phyloP scores from a whole-genome alignment of 2,329 filamentous ascomycete genomes.

The Amphichorda felina region DNA sequence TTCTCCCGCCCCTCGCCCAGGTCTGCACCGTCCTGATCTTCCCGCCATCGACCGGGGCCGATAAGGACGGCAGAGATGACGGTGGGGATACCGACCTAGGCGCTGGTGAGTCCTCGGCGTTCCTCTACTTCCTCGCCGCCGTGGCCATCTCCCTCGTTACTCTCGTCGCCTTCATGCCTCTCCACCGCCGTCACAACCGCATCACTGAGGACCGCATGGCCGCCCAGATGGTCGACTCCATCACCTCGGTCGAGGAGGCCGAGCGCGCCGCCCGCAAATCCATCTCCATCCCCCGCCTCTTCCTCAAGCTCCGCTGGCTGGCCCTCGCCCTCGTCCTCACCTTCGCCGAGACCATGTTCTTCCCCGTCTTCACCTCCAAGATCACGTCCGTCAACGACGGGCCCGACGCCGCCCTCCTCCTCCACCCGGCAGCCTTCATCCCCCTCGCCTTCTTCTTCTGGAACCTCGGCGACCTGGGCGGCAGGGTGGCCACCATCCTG shows the following conservation, averaged over 20 bases:
- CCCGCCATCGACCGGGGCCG: conserved; percentile 22
- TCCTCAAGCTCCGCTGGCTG: conserved; percentile 69
- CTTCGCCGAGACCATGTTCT: conserved; percentile 84
- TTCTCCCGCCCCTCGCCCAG: conserved; percentile 78
- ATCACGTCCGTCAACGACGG: conserved; percentile 31
- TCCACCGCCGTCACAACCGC: conserved; percentile 49
- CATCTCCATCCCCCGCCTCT: conserved; percentile 49
- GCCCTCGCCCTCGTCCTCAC: conserved; percentile 67
- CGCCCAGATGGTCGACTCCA: conserved; percentile 35
- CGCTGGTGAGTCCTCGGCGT: conserved; percentile 46
- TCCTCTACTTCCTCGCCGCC: conserved; percentile 84
- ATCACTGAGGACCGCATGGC: conserved; percentile 37
- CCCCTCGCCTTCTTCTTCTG: conserved; percentile 85
- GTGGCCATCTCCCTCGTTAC: conserved; percentile 61
- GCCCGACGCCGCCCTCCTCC: conserved; percentile 33
- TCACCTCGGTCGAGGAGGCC: conserved; percentile 38
- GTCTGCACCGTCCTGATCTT: conserved; percentile 64
- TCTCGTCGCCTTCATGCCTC: conserved; percentile 61
- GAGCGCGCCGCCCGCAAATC: conserved; percentile 36
- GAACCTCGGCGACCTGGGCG: conserved; percentile 79
- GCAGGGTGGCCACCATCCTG: conserved; percentile 55
- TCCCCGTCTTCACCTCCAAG: conserved; percentile 78
- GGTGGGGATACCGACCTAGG: conserved; percentile 7
- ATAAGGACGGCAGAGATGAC: conserved; percentile 10
- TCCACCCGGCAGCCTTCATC: conserved; percentile 70